Evolutionary conservation across 148 eudicot genomes (phyloP).

Genomic region (Suaeda aralocaspica): DNA sequence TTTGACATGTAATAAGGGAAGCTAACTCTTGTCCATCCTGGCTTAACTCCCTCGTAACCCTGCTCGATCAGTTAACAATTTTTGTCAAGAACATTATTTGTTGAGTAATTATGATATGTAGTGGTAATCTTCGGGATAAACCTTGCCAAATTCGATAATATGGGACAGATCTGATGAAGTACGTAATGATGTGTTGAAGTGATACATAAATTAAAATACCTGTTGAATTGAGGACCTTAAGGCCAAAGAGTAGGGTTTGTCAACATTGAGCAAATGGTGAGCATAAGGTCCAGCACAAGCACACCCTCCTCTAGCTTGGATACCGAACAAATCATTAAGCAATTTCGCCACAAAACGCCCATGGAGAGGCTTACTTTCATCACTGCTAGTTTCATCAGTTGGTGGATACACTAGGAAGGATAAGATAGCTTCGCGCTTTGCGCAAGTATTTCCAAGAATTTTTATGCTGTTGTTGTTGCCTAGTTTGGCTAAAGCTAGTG

Average conservation of each 20-base stretch:
- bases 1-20: conserved; percentile 40
- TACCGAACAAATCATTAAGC: conserved; percentile 45
- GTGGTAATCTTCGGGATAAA: no score
- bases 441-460: conserved; percentile 27
- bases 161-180: no score
- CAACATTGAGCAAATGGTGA: conserved; percentile 35
- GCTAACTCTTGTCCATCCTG: conserved; percentile 44
- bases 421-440: conserved; percentile 26
- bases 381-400: no score
- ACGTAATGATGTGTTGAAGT: no score
- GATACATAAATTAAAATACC: no score
- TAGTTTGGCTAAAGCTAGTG: conserved; percentile 28
- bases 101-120: no score
- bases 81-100: no score
- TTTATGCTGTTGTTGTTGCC: conserved; percentile 20
- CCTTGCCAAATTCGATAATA: no score
- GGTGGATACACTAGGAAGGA: conserved; percentile 38
- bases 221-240: conserved; percentile 26
- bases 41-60: conserved; percentile 50
- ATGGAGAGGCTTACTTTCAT: conserved; percentile 27
- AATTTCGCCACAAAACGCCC: conserved; percentile 45
- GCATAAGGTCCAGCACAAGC: conserved; percentile 59
- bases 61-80: not conserved
- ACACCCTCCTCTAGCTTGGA: conserved; percentile 51
- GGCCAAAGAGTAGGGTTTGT: conserved; percentile 28